Evolutionary conservation across 495 filamentous ascomycete species (phyloP).

Genomic region (Aspergillus ellipticus): DNA sequence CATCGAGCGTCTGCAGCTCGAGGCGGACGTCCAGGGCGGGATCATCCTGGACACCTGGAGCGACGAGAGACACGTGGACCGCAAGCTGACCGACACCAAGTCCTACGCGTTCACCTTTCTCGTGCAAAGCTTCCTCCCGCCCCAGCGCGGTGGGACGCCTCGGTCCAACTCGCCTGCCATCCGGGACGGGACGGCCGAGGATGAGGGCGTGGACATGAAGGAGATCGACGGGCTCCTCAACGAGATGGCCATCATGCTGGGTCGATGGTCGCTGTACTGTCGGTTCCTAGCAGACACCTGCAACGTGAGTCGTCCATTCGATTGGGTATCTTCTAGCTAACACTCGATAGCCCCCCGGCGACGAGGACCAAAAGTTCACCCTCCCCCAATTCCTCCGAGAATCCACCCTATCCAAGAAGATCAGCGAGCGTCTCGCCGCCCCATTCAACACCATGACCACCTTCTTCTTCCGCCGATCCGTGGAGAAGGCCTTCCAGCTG

Average conservation of each 20-base stretch:
- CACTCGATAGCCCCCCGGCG: slow-evolving; percentile 23
- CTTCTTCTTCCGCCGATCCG: slow-evolving; percentile 93
- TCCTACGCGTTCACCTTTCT: slow-evolving; percentile 96
- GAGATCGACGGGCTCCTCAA: slow-evolving; percentile 83
- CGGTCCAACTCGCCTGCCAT: slow-evolving; percentile 63
- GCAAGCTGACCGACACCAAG: slow-evolving; percentile 88
- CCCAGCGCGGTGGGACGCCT: slow-evolving; percentile 55
- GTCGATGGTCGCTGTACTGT: slow-evolving; percentile 87
- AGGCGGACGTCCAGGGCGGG: slow-evolving; percentile 96
- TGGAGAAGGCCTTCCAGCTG: slow-evolving; percentile 97
- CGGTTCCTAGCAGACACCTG: slow-evolving; percentile 85
- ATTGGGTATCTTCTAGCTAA: slow-evolving; percentile 8
- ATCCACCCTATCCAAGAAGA: slow-evolving; percentile 72
- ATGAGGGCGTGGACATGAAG: slow-evolving; percentile 93
- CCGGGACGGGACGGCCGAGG: slow-evolving; percentile 57
- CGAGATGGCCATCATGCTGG: slow-evolving; percentile 87
- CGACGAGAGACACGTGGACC: slow-evolving; percentile 79
- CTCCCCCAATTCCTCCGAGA: slow-evolving; percentile 68
- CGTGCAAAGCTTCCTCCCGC: slow-evolving; percentile 86
- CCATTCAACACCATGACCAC: slow-evolving; percentile 87
- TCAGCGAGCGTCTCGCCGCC: slow-evolving; percentile 62
- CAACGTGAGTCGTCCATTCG: slow-evolving; percentile 52
- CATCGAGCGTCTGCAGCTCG: slow-evolving; percentile 86
- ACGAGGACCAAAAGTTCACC: slow-evolving; percentile 28
- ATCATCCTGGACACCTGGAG: slow-evolving; percentile 94